Evolutionary conservation across 148 eudicot genomes (phyloP), one percentile per base, ranked within the genome.

Genomic region (Rhododendron kiyosumense): DNA sequence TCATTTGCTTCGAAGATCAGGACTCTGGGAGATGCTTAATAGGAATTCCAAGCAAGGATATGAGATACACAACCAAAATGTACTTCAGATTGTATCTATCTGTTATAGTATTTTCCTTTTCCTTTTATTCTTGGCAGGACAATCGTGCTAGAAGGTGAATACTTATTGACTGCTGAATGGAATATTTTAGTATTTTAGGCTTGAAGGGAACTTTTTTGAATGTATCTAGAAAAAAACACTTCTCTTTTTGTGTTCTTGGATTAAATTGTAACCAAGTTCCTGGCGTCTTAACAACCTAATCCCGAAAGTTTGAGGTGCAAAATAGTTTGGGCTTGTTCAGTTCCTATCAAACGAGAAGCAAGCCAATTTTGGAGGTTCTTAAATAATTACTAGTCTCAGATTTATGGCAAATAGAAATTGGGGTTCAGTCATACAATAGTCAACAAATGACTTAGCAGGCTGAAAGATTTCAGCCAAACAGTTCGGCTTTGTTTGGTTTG

Each of bases 1-100:
- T 97, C 41, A 89, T 97, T 87, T 97, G 99, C 92, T 89, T 97
- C 87, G 93, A 97, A 87, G 98, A 97, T 88, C 91, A 88, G 69
- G 88, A 89, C 52, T 91, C 92, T 87, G 95, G 96, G 78, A 95
- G 92, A 92, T 97, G 99, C 91, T 90, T 92, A 88, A 93, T 89
- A 84, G 88, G 89, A 87, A 89, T 85, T 78, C 93, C 96, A 81
- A 88, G 75, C 84, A 88, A 90, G 88, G 93, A 92, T 83, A 78
- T 87, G 89, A 91, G 89, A 52, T 93, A 90, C 87, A 90, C 87
- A 24, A 90, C 89, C 51, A 93, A 89, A 90, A 93, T 97, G 99
- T 97, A 94, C 85, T 74, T 83, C 83, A 81, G 48, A 79, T 57
- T 85, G 73, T 85, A 34, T 88, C 59, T 51, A 83, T 46, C 63